These are phyloP conservation scores for Myriosclerotinia scirpicola DNA, from an alignment of 2,329 filamentous ascomycete genomes.

Conservation along the genomic window DNA sequence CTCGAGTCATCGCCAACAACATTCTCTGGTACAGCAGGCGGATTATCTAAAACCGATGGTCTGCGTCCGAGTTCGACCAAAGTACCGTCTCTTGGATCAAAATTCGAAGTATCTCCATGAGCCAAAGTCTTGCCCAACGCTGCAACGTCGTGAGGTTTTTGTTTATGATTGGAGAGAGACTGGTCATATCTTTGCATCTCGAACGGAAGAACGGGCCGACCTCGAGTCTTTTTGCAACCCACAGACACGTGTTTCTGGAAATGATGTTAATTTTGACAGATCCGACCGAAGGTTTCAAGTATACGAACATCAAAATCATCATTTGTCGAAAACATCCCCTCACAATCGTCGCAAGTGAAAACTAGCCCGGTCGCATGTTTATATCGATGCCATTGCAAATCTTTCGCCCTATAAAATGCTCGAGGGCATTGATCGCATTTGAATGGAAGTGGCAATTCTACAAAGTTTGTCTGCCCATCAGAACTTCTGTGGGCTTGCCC, in stretches of 20 bases:
- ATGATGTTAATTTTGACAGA: not conserved
- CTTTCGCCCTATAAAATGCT: not conserved
- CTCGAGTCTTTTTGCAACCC: not conserved
- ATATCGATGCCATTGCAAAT: constrained; percentile 10
- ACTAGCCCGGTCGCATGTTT: not conserved
- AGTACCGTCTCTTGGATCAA: too few relatives aligned
- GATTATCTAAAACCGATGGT: not conserved
- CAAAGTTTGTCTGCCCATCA: not conserved
- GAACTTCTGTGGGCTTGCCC: not conserved
- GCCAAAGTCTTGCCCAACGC: too few relatives aligned
- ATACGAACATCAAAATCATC: constrained; percentile 13
- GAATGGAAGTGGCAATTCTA: not conserved
- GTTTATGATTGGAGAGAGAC: not conserved
- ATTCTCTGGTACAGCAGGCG: not conserved
- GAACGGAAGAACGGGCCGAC: not conserved
- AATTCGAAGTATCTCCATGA: too few relatives aligned
- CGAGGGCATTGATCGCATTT: not conserved
- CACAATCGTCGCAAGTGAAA: constrained; percentile 4
- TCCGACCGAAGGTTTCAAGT: not conserved
- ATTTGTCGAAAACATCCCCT: constrained; percentile 12
- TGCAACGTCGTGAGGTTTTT: too few relatives aligned
- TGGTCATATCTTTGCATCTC: not conserved
- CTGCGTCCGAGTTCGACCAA: too few relatives aligned
- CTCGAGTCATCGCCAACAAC: not conserved
- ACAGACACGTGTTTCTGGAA: not conserved